These are phyloP conservation scores for Boletus subparvulus DNA, from an alignment of 768 basidiomycete genomes.

Conservation along the genomic window DNA sequence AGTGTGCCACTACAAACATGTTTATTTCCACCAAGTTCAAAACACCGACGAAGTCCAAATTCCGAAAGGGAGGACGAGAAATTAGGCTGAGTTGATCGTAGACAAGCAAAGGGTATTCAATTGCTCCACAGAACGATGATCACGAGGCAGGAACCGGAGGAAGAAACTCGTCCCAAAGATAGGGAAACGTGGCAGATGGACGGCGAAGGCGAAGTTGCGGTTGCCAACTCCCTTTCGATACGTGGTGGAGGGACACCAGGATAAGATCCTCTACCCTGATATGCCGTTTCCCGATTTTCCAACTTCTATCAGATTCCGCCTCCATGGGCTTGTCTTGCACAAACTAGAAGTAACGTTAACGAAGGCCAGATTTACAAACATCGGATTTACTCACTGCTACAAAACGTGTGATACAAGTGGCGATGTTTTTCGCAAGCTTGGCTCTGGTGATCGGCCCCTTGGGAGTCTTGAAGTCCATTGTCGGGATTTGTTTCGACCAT, in stretches of 20 bases:
- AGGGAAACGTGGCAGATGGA: background rate
- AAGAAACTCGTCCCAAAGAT: constrained; percentile 1
- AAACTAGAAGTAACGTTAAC: constrained; percentile 39
- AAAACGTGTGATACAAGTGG: constrained; percentile 72
- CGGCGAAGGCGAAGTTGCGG: constrained; percentile 61
- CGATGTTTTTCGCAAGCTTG: constrained; percentile 78
- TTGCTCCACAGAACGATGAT: background rate
- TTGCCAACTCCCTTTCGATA: constrained; percentile 82
- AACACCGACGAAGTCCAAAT: background rate
- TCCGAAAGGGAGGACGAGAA: background rate
- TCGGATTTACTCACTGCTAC: constrained; percentile 44
- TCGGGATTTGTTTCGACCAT: constrained; percentile 82
- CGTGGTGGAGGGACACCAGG: constrained; percentile 78
- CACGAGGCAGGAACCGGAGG: background rate
- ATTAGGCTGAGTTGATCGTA: background rate
- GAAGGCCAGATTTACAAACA: background rate
- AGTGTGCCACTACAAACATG: background rate
- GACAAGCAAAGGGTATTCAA: background rate
- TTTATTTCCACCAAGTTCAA: background rate
- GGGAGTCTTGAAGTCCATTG: constrained; percentile 75
- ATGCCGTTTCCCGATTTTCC: constrained; percentile 58
- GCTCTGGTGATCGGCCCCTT: constrained; percentile 74
- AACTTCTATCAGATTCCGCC: constrained; percentile 58
- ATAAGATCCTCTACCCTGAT: constrained; percentile 67
- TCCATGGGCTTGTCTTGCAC: constrained; percentile 54